Percentiles rank a stretch among this genome's conserved stretches.
These are phyloP conservation scores for Talaromyces sp. DNA, from an alignment of 2,329 filamentous ascomycete species.

Conservation along the genomic window DNA sequence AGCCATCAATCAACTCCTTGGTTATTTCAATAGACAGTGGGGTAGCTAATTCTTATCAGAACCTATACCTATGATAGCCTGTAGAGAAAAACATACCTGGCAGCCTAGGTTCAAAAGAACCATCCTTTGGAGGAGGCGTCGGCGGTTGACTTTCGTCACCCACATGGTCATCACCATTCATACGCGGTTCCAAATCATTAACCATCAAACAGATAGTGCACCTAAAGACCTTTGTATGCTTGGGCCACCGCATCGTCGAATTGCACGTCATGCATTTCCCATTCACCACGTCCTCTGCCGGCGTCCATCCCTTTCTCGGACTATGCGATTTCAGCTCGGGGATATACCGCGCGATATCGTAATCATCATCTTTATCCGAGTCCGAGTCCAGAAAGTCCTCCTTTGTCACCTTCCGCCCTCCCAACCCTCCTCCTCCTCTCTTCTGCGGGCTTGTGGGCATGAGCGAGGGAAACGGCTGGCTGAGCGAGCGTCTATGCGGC, in stretches of 20 bases:
- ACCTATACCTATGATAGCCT: neutral
- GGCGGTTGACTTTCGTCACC: conserved; percentile 15
- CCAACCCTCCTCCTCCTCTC: conserved; percentile 9
- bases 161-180: conserved; percentile 12
- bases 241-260: conserved; percentile 73
- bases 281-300: conserved; percentile 57
- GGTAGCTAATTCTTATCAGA: conserved; percentile 25
- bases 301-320: conserved; percentile 36
- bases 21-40: conserved; percentile 59
- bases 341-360: conserved; percentile 18
- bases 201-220: conserved; percentile 81
- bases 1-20: conserved; percentile 52
- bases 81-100: conserved; percentile 21
- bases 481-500: conserved; percentile 63
- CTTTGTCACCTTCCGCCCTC: conserved; percentile 48
- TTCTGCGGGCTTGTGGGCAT: conserved; percentile 54
- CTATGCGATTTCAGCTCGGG: conserved; percentile 30
- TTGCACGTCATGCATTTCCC: conserved; percentile 84
- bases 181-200: conserved; percentile 63
- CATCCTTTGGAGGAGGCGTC: conserved; percentile 15
- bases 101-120: conserved; percentile 9
- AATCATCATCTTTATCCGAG: conserved; percentile 43
- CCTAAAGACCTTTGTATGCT: conserved; percentile 66
- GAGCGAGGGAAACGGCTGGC: conserved; percentile 71
- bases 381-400: conserved; percentile 41